A percentile compares a stretch with the other conserved stretches of the same genome.
Conservation (phyloP, 2,329 filamentous ascomycete species). For the Mycogone perniciosa region DNA sequence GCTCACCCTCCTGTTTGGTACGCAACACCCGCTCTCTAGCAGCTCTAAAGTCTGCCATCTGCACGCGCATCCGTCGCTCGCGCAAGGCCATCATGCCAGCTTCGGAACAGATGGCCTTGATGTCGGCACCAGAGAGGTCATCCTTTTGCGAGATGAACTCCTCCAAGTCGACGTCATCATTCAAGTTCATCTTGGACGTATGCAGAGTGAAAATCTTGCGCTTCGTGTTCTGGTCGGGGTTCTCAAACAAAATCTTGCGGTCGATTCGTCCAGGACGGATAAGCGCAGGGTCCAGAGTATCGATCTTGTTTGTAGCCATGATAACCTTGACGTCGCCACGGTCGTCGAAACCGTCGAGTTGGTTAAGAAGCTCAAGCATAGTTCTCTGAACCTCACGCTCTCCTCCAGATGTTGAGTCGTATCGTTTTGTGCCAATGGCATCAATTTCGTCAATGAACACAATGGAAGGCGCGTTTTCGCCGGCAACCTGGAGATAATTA, state of each 20-base stretch:
- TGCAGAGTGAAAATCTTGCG: constrained; percentile 98
- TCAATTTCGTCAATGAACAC: constrained; percentile 99
- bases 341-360: constrained; percentile 97
- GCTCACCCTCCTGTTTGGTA: constrained; percentile 97
- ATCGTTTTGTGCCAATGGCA: constrained; percentile 96
- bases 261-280: constrained; percentile 98
- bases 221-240: constrained; percentile 75
- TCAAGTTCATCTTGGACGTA: constrained; percentile 97
- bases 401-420: constrained; percentile 93
- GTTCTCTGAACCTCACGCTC: constrained; percentile 97
- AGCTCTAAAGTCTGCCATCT: constrained; percentile 95
- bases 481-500: constrained; percentile 59
- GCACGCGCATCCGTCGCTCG: constrained; percentile 93
- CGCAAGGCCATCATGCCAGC: constrained; percentile 89
- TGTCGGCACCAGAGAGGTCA: constrained; percentile 92
- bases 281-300: constrained; percentile 89
- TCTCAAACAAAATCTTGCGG: constrained; percentile 80
- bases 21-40: constrained; percentile 92
- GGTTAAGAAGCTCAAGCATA: constrained; percentile 96
- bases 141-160: constrained; percentile 99
- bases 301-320: constrained; percentile 99
- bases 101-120: constrained; percentile 98
- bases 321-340: constrained; percentile 98
- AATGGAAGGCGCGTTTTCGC: constrained; percentile 92
- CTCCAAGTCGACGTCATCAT: constrained; percentile 94